Percentiles rank a stretch among this genome's conserved stretches.
phyloP scores from a whole-genome alignment of 306 rosid genomes.

The Rubus parviflorus region DNA sequence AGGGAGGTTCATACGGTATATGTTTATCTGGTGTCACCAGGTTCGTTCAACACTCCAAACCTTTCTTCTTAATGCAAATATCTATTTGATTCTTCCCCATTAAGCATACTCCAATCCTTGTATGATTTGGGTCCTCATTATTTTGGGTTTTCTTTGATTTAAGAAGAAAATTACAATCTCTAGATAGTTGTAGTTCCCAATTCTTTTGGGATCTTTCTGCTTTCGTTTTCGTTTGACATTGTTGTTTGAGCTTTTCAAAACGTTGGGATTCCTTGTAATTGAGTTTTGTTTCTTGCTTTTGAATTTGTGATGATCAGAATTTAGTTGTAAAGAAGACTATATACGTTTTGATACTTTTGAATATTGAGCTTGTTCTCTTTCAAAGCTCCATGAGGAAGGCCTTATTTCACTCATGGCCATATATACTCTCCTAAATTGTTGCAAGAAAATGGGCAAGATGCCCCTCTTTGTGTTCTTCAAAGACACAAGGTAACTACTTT shows the following conservation, averaged over 20 bases:
- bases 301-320: background rate
- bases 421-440: background rate
- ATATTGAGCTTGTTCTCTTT: background rate
- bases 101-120: background rate
- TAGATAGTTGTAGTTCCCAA: background rate
- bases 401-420: background rate
- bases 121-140: background rate
- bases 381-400: background rate
- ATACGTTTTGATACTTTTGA: background rate
- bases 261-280: background rate
- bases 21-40: constrained; percentile 11
- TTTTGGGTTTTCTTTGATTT: background rate
- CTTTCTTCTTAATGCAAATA: background rate
- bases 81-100: background rate
- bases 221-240: background rate
- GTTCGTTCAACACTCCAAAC: constrained; percentile 1
- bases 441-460: constrained; percentile 5
- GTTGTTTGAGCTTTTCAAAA: background rate
- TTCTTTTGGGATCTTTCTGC: background rate
- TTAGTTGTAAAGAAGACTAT: background rate
- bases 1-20: constrained; percentile 26
- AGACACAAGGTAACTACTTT: constrained; percentile 16
- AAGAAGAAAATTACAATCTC: background rate
- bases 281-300: background rate
- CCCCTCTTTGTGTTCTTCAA: constrained; percentile 27